phyloP scores from a whole-genome alignment of 805 yeast species.

The Wickerhamiella australiensis region DNA sequence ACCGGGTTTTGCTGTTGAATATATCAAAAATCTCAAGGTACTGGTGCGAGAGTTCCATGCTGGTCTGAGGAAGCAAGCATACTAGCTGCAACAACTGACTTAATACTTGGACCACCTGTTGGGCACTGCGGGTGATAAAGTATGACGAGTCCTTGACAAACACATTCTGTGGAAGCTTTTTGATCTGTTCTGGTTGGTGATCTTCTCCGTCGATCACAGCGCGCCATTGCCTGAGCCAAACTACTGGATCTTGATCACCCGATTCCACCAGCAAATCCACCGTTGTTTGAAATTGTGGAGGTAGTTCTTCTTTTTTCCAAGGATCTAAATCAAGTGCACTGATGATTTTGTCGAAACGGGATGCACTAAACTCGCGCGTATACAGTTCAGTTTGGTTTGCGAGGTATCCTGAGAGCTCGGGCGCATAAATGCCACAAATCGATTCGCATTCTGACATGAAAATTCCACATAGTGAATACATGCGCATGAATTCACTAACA shows the following conservation, averaged over 20 bases:
- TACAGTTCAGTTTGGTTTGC: slow-evolving; percentile 55
- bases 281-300: slow-evolving; percentile 35
- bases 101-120: slow-evolving; percentile 32
- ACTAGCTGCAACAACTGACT: slow-evolving; percentile 46
- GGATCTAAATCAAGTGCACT: slow-evolving; percentile 49
- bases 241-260: slow-evolving; percentile 35
- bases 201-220: slow-evolving; percentile 8
- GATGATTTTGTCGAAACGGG: slow-evolving; percentile 37
- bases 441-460: slow-evolving; percentile 77
- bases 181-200: background rate
- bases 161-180: slow-evolving; percentile 18
- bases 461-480: slow-evolving; percentile 52
- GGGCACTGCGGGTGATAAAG: slow-evolving; percentile 44
- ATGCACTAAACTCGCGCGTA: slow-evolving; percentile 42
- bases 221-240: slow-evolving; percentile 32
- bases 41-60: slow-evolving; percentile 22
- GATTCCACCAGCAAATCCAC: slow-evolving; percentile 42
- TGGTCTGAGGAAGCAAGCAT: slow-evolving; percentile 40
- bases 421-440: slow-evolving; percentile 53
- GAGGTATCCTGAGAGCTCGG: slow-evolving; percentile 55
- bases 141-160: slow-evolving; percentile 44
- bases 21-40: slow-evolving; percentile 37
- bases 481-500: slow-evolving; percentile 49
- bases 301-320: slow-evolving; percentile 67
- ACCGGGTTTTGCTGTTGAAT: slow-evolving; percentile 43